Conservation (phyloP, 2,329 filamentous ascomycete genomes). For the Pochonia chlamydosporia region DNA sequence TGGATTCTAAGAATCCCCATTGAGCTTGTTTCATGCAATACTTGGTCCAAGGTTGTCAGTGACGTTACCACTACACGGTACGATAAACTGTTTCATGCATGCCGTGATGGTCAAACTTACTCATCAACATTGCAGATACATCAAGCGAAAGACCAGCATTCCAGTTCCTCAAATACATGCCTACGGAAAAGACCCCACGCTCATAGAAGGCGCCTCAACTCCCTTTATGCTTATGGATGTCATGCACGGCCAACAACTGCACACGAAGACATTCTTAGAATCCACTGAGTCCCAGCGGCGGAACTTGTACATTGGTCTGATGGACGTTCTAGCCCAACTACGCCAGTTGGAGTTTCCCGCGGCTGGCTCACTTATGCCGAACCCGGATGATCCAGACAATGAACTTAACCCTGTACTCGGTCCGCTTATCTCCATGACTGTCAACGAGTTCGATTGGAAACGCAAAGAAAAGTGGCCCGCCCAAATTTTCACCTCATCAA, state of each 20-base stretch:
- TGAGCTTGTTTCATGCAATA: background rate
- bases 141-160: constrained; percentile 15
- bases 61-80: constrained; percentile 3
- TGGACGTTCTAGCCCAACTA: constrained; percentile 19
- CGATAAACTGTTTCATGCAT: too few species aligned
- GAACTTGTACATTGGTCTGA: constrained; percentile 16
- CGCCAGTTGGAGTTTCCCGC: constrained; percentile 15
- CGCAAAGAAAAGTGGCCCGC: background rate
- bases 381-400: constrained; percentile 9
- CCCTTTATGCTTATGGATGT: constrained; percentile 2
- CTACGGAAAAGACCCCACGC: constrained; percentile 12
- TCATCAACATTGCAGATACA: constrained; percentile 16
- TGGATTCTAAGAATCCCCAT: constrained; percentile 4
- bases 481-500: background rate
- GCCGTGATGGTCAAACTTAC: too few species aligned
- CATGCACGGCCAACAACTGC: constrained; percentile 10
- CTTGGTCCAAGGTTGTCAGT: background rate
- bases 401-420: constrained; percentile 12
- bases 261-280: constrained; percentile 10
- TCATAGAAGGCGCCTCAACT: background rate
- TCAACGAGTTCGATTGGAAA: constrained; percentile 9
- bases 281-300: constrained; percentile 7
- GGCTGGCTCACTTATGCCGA: constrained; percentile 19
- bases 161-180: constrained; percentile 14
- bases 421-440: constrained; percentile 12